Base-by-base conservation (phyloP, 441 rosid genomes). In the Gossypium trilobum region DNA sequence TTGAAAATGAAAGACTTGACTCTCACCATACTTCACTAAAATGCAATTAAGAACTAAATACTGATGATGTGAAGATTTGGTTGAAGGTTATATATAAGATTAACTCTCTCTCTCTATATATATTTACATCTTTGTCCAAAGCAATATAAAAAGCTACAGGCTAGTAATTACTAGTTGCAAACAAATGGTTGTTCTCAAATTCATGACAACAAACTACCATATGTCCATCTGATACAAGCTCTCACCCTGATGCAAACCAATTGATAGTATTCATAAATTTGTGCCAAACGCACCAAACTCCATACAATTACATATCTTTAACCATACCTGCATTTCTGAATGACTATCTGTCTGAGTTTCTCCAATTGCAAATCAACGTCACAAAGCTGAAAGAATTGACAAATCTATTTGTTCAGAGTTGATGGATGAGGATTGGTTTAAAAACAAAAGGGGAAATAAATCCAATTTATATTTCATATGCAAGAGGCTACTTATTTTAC, bases 241-340 rank as follows among this genome's bases (percentile, higher is more conserved):
- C 58, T 25, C 13, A 57, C 8, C 55, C 65, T 70, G 20, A 57
- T 22, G 39, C 52, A 57, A 70, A 70, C 13, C 9, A 33, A 36
- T 42, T 23, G 13, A 42, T 57, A 51, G 8, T 57, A 71, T 22
- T 57, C 22, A 0, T 57, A 70, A 52, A 39, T 42, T 71, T 11
- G 51, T 14, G 22, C 17, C 14, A 42, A 71, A 10, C 10, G 10
- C 55, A 58, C 46, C n/a, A 39, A 42, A 71, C 36, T 16, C 22
- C n/a, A 58, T 1, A 39, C 29, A 19, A 27, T 42, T 39, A 71
- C 46, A 13, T 57, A 25, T 20, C 10, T 9, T 68, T 48, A 22
- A 51, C 78, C 84, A 62, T 56, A 92, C 98, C 97, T 91, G 95
- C 97, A 90, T 51, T 84, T 93, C 78, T 84, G 88, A 74, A 93